Evolutionary conservation across 805 yeast species (phyloP), one percentile per base, ranked within the genome.

Genomic region (Starmerella tilneyi): DNA sequence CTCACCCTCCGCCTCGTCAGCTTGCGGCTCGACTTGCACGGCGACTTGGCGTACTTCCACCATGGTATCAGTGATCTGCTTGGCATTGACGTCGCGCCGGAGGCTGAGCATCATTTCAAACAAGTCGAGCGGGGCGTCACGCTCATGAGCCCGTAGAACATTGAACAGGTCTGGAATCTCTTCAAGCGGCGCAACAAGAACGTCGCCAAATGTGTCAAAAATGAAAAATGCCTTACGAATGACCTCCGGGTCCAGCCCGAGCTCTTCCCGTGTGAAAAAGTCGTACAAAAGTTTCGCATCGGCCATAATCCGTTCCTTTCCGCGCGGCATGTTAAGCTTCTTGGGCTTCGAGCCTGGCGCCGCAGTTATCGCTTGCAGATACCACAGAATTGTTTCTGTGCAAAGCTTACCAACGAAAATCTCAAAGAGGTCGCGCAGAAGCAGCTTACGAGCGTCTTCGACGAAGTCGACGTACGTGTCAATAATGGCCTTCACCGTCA

Each of bases 391-490:
- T 3, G 73, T 63, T 48, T 70, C 78, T 36, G 76, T 76, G 34
- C 76, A 60, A 27, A 75, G 60, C 43, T 71, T 72, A 41, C 76
- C 81, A 7, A 73, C 57, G 44, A 78, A 65, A 15, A 75, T 68
- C 27, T 71, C 77, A 56, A 72, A 75, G 30, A 78, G 62, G 44
- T 73, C 71, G n/a, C 69, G 66, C 46, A 75, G 71, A 67, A 76
- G 63, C 27, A 68, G 68, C 26, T 62, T 68, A 54, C 75, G 66
- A 41, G 81, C 71, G 46, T 84, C 94, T 16, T 68, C 70, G 61
- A 81, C 66, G 61, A 81, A 84, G 56, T 84, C 95, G 30, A 67
- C 71, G n/a, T 83, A 67, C 0, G 94, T 84, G 53, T 79, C 85
- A 2, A 75, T 71, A 24, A 82, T 75, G 49, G 74, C 78, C 48